These are phyloP conservation scores for Rhinocladiella similis DNA, from an alignment of 2,329 filamentous ascomycete species.

Conservation along the genomic window DNA sequence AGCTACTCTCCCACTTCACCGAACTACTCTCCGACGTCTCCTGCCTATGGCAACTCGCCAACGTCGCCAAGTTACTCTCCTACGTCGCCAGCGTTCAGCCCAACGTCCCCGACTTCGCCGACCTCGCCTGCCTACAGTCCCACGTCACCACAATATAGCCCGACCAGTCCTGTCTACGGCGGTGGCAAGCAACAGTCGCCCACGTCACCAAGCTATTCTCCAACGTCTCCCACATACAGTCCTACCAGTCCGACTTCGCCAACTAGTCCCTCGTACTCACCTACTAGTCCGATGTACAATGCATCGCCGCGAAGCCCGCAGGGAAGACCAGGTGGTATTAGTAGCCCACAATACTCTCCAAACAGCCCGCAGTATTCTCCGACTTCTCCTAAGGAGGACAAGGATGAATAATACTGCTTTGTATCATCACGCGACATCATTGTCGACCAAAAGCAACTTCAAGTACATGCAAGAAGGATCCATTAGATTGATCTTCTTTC, in stretches of 20 bases:
- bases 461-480: slow-evolving; percentile 24
- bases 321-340: slow-evolving; percentile 49
- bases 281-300: slow-evolving; percentile 55
- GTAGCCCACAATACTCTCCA: slow-evolving; percentile 53
- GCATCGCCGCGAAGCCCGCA: slow-evolving; percentile 33
- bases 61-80: slow-evolving; percentile 59
- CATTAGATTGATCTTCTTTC: slow-evolving; percentile 33
- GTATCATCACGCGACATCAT: slow-evolving; percentile 25
- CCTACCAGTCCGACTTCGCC: slow-evolving; percentile 61
- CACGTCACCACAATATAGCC: slow-evolving; percentile 60
- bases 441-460: slow-evolving; percentile 9
- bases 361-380: slow-evolving; percentile 49
- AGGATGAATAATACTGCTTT: slow-evolving; percentile 27
- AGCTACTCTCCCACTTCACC: slow-evolving; percentile 62
- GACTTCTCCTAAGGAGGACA: slow-evolving; percentile 32
- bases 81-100: slow-evolving; percentile 64
- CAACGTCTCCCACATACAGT: slow-evolving; percentile 62
- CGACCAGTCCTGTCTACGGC: slow-evolving; percentile 51
- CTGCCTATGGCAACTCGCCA: slow-evolving; percentile 39
- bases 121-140: slow-evolving; percentile 69
- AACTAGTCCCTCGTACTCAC: slow-evolving; percentile 51
- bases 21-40: slow-evolving; percentile 58
- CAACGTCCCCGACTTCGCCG: slow-evolving; percentile 65
- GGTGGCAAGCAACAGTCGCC: slow-evolving; percentile 45
- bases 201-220: slow-evolving; percentile 57